Evolutionary conservation across 192 early-diverging fungal species (phyloP).

Genomic region (Glomus cerebriforme): DNA sequence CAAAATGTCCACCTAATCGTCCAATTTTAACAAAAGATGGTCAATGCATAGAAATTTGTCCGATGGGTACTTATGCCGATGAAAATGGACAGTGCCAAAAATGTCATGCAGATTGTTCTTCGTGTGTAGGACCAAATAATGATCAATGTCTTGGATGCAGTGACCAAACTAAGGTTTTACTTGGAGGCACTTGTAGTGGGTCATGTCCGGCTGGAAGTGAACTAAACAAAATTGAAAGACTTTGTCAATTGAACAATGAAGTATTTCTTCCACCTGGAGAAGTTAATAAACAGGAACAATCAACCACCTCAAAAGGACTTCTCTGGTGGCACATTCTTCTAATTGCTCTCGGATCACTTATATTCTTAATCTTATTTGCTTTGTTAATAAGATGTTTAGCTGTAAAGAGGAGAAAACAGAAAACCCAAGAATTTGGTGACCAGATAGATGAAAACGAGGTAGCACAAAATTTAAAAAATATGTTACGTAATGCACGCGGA

Average conservation of each 20-base stretch:
- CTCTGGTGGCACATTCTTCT: constrained; percentile 26
- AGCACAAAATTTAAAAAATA: not conserved
- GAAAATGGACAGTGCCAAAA: not conserved
- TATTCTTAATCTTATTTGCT: not conserved
- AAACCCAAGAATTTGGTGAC: constrained; percentile 19
- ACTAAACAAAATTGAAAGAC: constrained; percentile 2
- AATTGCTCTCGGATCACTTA: not conserved
- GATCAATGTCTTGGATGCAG: constrained; percentile 30
- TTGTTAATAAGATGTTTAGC: constrained; percentile 18
- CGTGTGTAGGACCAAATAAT: constrained; percentile 11
- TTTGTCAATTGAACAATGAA: constrained; percentile 8
- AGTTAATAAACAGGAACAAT: not conserved
- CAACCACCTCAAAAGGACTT: not conserved
- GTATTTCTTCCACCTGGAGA: not conserved
- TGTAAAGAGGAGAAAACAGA: not conserved
- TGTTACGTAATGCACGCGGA: not conserved
- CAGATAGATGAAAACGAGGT: constrained; percentile 7
- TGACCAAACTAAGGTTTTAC: constrained; percentile 8
- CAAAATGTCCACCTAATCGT: constrained; percentile 29
- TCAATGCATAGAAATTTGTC: constrained; percentile 31
- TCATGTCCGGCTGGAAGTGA: constrained; percentile 25
- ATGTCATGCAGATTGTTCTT: constrained; percentile 24
- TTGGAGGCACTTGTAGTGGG: constrained; percentile 23
- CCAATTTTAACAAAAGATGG: constrained; percentile 11
- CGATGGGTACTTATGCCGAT: constrained; percentile 14